phyloP scores from a whole-genome alignment of 1,284 basidiomycete genomes.

The Caloboletus firmus region DNA sequence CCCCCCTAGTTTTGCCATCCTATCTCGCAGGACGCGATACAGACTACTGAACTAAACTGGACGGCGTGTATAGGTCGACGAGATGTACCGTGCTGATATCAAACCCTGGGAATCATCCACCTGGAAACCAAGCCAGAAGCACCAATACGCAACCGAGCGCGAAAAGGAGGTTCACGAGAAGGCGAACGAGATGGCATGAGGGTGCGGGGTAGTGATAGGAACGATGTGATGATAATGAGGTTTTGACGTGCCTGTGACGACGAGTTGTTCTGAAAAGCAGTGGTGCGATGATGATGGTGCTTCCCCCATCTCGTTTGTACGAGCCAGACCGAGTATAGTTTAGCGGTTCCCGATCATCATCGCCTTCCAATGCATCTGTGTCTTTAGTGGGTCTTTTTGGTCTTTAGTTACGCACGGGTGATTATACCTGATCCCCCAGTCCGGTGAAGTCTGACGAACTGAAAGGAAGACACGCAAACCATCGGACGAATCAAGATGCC shows the following conservation, averaged over 20 bases:
- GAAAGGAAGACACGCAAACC: background rate
- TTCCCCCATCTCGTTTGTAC: too few species aligned
- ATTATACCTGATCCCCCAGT: too few species aligned
- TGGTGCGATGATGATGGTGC: too few species aligned
- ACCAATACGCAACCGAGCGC: background rate
- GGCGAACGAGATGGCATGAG: background rate
- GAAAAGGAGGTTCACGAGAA: conserved; percentile 10
- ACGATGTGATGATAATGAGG: background rate
- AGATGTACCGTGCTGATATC: conserved; percentile 26
- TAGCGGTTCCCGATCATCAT: too few species aligned
- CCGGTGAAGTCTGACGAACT: too few species aligned
- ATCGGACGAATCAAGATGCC: background rate
- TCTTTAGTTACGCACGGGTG: too few species aligned
- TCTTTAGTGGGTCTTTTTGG: too few species aligned
- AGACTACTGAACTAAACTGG: background rate
- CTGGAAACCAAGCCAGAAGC: conserved; percentile 22
- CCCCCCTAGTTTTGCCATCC: too few species aligned
- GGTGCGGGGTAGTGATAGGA: too few species aligned
- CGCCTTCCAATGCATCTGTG: too few species aligned
- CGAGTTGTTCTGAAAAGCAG: too few species aligned
- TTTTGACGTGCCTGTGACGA: background rate
- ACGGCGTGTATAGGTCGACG: conserved; percentile 23
- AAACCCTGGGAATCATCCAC: conserved; percentile 19
- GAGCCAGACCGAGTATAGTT: too few species aligned
- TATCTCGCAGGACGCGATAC: background rate